Evolutionary conservation across 2,329 filamentous ascomycete species (phyloP).

Genomic region (Graphium sp.): DNA sequence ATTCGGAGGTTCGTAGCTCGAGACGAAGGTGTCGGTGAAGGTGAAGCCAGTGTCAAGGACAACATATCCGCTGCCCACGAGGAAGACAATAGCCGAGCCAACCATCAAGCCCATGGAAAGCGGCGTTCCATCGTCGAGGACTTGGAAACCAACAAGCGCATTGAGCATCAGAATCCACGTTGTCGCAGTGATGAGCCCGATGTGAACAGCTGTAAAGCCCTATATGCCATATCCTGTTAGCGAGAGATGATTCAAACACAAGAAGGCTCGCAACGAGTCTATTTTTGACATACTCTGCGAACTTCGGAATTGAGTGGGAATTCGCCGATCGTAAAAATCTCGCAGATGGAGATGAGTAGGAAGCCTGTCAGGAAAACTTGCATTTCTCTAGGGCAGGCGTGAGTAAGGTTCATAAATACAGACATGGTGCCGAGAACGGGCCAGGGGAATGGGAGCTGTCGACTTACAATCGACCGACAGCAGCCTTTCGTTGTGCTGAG

Average conservation of each 20-base stretch:
- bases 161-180: slow-evolving; percentile 88
- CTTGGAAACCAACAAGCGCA: slow-evolving; percentile 78
- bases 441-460: not conserved
- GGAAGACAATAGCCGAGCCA: slow-evolving; percentile 52
- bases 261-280: too few relatives aligned
- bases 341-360: slow-evolving; percentile 78
- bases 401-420: slow-evolving; percentile 1
- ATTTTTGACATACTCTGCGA: slow-evolving; percentile 45
- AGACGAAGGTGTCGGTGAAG: slow-evolving; percentile 67
- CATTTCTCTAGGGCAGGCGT: slow-evolving; percentile 55
- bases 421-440: too few relatives aligned
- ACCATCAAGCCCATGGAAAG: slow-evolving; percentile 64
- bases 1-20: slow-evolving; percentile 40
- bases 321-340: slow-evolving; percentile 88
- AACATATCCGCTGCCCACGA: slow-evolving; percentile 89
- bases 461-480: slow-evolving; percentile 73
- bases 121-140: slow-evolving; percentile 83
- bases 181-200: slow-evolving; percentile 77
- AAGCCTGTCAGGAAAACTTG: slow-evolving; percentile 82
- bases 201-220: slow-evolving; percentile 80
- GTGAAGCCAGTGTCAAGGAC: slow-evolving; percentile 79
- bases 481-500: slow-evolving; percentile 81
- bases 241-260: not conserved
- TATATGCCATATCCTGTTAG: slow-evolving; percentile 14
- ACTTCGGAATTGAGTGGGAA: slow-evolving; percentile 60